phyloP scores from a whole-genome alignment of 768 basidiomycete genomes.

The Leccinum fibrillosum region DNA sequence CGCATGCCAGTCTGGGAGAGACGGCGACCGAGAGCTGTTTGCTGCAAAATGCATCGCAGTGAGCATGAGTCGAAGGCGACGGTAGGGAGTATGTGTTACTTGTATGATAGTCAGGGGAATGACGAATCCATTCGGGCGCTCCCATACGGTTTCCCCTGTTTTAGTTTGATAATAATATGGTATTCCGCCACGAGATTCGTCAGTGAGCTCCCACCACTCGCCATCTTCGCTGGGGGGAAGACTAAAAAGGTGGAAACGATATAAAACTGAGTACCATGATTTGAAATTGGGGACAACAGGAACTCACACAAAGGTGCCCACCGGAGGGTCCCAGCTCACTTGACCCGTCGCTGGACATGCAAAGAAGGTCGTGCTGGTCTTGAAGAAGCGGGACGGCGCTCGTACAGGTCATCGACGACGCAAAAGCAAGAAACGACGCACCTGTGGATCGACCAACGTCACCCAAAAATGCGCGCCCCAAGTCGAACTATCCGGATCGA shows the following conservation, averaged over 20 bases:
- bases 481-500: conserved; percentile 41
- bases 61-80: conserved; percentile 1
- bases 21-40: conserved; percentile 68
- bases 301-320: conserved; percentile 82
- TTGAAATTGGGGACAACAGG: conserved; percentile 13
- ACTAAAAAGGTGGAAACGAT: conserved; percentile 35
- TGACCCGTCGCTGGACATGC: conserved; percentile 92
- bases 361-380: conserved; percentile 74
- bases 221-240: conserved; percentile 81
- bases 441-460: conserved; percentile 88
- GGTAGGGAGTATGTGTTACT: conserved; percentile 38
- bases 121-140: conserved; percentile 83
- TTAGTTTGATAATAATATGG: conserved; percentile 96
- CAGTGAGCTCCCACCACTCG: conserved; percentile 95
- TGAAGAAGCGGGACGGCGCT: conserved; percentile 4
- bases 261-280: conserved; percentile 13
- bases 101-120: conserved; percentile 90
- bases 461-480: conserved; percentile 97
- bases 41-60: conserved; percentile 37
- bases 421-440: conserved; percentile 35
- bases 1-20: conserved; percentile 54
- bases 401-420: conserved; percentile 7
- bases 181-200: conserved; percentile 78
- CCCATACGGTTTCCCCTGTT: conserved; percentile 90
- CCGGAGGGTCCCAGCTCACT: conserved; percentile 91